A percentile compares a stretch with the other conserved stretches of the same genome.
These are phyloP conservation scores for Colletotrichum cereale DNA, from an alignment of 2,329 filamentous ascomycete species.

Conservation along the genomic window DNA sequence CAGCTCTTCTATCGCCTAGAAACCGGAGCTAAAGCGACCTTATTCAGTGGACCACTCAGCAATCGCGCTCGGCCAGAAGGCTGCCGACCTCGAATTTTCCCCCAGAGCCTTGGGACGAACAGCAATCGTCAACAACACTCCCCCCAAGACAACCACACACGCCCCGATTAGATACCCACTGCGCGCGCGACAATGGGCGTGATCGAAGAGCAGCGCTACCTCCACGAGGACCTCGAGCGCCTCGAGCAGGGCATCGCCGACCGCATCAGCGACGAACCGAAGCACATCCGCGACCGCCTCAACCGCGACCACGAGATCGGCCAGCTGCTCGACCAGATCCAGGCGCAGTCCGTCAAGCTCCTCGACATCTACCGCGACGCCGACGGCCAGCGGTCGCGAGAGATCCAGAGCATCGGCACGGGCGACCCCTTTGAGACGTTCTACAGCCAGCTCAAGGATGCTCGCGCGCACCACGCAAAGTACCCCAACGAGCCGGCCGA, in stretches of 20 bases:
- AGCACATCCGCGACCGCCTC: constrained; percentile 90
- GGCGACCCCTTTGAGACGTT: constrained; percentile 93
- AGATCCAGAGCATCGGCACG: constrained; percentile 85
- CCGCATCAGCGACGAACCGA: constrained; percentile 88
- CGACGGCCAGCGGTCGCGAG: constrained; percentile 77
- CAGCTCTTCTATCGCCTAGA: constrained; percentile 6
- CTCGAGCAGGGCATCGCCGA: constrained; percentile 95
- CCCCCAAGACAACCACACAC: neutral
- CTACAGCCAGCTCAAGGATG: constrained; percentile 83
- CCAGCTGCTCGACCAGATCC: constrained; percentile 87
- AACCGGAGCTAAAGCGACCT: constrained; percentile 37
- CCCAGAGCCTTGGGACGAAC: constrained; percentile 17
- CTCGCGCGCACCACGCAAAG: constrained; percentile 88
- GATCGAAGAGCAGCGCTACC: constrained; percentile 91
- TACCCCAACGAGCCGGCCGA: constrained; percentile 97
- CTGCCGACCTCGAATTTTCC: constrained; percentile 18
- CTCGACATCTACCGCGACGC: constrained; percentile 87
- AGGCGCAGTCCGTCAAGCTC: constrained; percentile 84
- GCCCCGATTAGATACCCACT: neutral
- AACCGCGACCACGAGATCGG: constrained; percentile 93
- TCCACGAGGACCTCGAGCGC: constrained; percentile 96
- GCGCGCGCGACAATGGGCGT: constrained; percentile 67
- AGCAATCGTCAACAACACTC: neutral
- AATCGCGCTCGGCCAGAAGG: neutral
- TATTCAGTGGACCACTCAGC: constrained; percentile 37